phyloP scores from a whole-genome alignment of 1,284 basidiomycete species.

The Cryptococcus depauperatus region DNA sequence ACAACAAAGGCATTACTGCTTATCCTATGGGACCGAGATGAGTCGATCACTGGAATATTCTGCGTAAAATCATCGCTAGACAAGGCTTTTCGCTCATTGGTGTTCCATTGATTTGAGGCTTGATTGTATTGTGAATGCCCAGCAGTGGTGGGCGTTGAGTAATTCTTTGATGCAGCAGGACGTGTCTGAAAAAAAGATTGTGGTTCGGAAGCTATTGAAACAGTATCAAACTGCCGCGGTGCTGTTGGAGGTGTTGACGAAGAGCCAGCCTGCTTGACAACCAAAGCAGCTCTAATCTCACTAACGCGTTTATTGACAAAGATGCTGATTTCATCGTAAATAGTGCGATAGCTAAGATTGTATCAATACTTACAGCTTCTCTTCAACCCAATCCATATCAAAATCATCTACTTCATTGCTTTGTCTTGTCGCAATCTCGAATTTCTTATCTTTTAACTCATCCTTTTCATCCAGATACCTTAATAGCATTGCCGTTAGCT shows the following conservation, averaged over 20 bases:
- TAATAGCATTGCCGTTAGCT: neutral
- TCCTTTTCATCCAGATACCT: constrained; percentile 11
- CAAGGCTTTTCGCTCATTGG: constrained; percentile 5
- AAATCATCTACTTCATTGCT: constrained; percentile 1
- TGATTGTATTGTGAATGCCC: neutral
- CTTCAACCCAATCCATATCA: constrained; percentile 8
- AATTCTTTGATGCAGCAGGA: constrained; percentile 1
- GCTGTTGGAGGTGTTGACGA: constrained; percentile 4
- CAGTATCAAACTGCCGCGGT: neutral
- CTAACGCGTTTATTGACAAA: constrained; percentile 21
- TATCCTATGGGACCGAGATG: neutral
- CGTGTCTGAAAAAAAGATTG: neutral
- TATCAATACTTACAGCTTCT: constrained; percentile 7
- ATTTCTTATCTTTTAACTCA: constrained; percentile 5
- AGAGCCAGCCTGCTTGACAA: constrained; percentile 13
- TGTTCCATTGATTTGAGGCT: constrained; percentile 7
- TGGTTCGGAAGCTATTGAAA: neutral
- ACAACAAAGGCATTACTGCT: no score
- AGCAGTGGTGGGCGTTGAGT: constrained; percentile 8
- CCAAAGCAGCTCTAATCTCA: constrained; percentile 31
- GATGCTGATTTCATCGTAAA: no score
- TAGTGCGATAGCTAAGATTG: no score
- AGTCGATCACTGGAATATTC: neutral
- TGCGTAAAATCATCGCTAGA: constrained; percentile 17
- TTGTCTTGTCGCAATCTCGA: constrained; percentile 5